These are phyloP conservation scores for Pythium grandisporangium DNA, from an alignment of 352 stramenopile species.

Conservation along the genomic window DNA sequence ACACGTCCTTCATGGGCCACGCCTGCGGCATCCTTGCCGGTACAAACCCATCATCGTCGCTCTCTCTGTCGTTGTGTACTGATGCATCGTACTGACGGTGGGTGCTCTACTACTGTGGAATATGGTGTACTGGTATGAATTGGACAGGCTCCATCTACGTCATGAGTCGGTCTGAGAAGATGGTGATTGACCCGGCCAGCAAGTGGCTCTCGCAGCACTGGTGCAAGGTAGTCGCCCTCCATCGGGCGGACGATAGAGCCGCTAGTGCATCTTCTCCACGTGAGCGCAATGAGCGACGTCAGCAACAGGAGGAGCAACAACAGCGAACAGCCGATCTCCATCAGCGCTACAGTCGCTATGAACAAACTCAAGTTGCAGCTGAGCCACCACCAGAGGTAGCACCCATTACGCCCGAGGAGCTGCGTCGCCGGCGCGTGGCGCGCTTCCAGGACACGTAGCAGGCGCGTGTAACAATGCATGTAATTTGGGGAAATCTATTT, in stretches of 20 bases:
- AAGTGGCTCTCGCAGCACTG: background rate
- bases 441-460: conserved; percentile 14
- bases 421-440: conserved; percentile 18
- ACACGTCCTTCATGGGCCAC: conserved; percentile 81
- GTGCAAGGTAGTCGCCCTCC: background rate
- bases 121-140: background rate
- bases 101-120: background rate
- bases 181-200: conserved; percentile 5
- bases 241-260: too few species aligned
- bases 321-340: background rate
- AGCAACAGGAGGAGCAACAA: conserved; percentile 17
- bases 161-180: conserved; percentile 4
- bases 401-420: conserved; percentile 14
- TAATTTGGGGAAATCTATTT: too few species aligned
- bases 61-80: too few species aligned
- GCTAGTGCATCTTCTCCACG: background rate
- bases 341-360: conserved; percentile 7
- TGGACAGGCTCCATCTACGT: conserved; percentile 16
- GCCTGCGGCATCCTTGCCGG: conserved; percentile 81
- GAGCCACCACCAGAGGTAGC: background rate
- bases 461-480: too few species aligned
- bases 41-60: too few species aligned
- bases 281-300: background rate
- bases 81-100: too few species aligned
- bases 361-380: too few species aligned